A percentile compares a stretch with the other conserved stretches of the same genome.
These are phyloP conservation scores for Solanum lycopersicoides DNA, from an alignment of 257 asterid species.

Conservation along the genomic window DNA sequence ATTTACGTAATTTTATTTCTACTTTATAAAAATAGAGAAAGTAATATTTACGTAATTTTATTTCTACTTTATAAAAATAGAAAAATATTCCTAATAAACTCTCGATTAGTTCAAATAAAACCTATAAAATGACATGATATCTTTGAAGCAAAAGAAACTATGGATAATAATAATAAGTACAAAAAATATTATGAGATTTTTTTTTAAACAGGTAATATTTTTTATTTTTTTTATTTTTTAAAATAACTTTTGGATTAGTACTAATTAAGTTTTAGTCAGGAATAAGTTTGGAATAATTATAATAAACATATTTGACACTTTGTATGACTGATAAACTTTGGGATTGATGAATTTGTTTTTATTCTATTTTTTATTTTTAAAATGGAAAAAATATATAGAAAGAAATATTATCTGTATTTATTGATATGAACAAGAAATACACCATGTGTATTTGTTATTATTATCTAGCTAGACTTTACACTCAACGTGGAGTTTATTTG, in stretches of 20 bases:
- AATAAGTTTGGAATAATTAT: background rate
- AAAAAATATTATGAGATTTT: background rate
- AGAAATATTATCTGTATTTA: background rate
- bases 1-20: background rate
- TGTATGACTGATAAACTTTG: constrained; percentile 19
- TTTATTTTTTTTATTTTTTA: too few species aligned
- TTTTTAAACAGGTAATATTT: background rate
- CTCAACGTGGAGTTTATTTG: background rate
- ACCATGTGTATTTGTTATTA: background rate
- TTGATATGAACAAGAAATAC: background rate
- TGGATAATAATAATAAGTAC: background rate
- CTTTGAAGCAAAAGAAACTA: background rate
- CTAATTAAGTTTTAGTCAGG: background rate
- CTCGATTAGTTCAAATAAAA: background rate
- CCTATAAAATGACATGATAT: background rate
- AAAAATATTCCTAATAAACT: background rate
- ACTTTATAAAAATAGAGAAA: rapidly evolving
- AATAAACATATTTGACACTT: background rate
- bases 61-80: rapidly evolving
- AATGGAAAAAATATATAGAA: background rate
- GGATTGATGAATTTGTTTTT: constrained; percentile 14
- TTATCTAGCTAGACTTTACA: background rate
- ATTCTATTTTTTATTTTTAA: background rate
- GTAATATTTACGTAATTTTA: rapidly evolving
- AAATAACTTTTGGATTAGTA: background rate